Percentiles rank a stretch among this genome's conserved stretches.
Evolutionary conservation across 192 early-diverging fungal species (phyloP).

Genomic region (Dimargaris verticillata): DNA sequence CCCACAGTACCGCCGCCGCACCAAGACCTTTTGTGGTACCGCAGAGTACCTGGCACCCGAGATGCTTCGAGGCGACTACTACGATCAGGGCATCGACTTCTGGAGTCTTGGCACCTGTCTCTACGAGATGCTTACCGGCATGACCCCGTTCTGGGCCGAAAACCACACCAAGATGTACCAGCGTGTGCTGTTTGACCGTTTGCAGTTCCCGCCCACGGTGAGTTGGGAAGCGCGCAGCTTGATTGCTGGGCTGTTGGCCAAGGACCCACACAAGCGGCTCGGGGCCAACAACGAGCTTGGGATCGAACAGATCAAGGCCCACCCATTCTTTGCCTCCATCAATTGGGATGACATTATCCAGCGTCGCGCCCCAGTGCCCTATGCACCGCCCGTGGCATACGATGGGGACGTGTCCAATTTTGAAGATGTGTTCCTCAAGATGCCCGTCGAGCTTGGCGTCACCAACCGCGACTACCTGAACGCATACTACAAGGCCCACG

Average conservation of each 20-base stretch:
- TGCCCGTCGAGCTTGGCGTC: slow-evolving; percentile 18
- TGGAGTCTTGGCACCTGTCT: slow-evolving; percentile 12
- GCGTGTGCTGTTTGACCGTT: slow-evolving; percentile 32
- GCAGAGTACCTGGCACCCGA: slow-evolving; percentile 62
- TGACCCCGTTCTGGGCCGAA: slow-evolving; percentile 39
- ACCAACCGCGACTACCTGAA: slow-evolving; percentile 10
- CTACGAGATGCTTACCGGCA: neutral
- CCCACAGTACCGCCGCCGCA: slow-evolving; percentile 22
- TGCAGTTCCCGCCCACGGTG: slow-evolving; percentile 30
- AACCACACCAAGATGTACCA: slow-evolving; percentile 40
- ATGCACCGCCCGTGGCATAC: slow-evolving; percentile 40
- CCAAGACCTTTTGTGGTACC: slow-evolving; percentile 57
- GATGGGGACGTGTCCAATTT: slow-evolving; percentile 37
- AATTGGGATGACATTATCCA: slow-evolving; percentile 58
- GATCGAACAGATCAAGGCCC: slow-evolving; percentile 44
- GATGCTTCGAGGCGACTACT: slow-evolving; percentile 19
- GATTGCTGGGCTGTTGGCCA: slow-evolving; percentile 28
- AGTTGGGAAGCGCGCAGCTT: slow-evolving; percentile 26
- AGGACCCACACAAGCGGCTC: slow-evolving; percentile 42
- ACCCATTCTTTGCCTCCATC: slow-evolving; percentile 53
- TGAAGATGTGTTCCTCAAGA: slow-evolving; percentile 33
- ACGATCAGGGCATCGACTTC: slow-evolving; percentile 9
- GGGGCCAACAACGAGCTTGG: slow-evolving; percentile 43
- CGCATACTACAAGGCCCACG: slow-evolving; percentile 2
- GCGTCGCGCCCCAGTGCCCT: slow-evolving; percentile 40